These are phyloP conservation scores for Hypholoma fasciculare DNA, from an alignment of 768 basidiomycete species.

Conservation along the genomic window DNA sequence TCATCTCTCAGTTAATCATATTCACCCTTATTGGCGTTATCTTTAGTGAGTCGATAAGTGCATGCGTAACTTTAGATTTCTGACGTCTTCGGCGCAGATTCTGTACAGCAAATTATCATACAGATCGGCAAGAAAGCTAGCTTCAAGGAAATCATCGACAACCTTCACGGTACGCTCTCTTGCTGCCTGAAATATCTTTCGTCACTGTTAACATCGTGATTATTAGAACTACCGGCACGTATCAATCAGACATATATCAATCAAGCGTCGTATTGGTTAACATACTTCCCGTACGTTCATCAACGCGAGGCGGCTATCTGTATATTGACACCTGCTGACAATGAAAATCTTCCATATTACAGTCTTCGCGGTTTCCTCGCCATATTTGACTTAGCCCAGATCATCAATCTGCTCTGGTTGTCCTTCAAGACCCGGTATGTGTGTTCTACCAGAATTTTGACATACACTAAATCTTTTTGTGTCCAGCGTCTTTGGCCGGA, in stretches of 20 bases:
- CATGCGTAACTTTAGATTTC: background rate
- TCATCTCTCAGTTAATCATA: slow-evolving; percentile 91
- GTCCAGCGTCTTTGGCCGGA: slow-evolving; percentile 76
- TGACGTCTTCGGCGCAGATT: slow-evolving; percentile 26
- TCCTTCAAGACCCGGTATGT: slow-evolving; percentile 80
- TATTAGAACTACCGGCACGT: slow-evolving; percentile 59
- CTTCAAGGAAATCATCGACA: slow-evolving; percentile 44
- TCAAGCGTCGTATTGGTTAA: slow-evolving; percentile 91
- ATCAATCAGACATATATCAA: slow-evolving; percentile 91
- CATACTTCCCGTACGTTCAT: slow-evolving; percentile 83
- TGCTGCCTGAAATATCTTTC: background rate
- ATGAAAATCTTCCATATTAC: background rate
- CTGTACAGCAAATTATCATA: slow-evolving; percentile 43
- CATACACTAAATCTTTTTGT: background rate
- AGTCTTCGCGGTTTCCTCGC: slow-evolving; percentile 93
- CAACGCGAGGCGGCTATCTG: background rate
- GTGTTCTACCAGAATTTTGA: slow-evolving; percentile 3
- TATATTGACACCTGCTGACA: background rate
- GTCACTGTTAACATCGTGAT: background rate
- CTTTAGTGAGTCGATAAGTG: slow-evolving; percentile 60
- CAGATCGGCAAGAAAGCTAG: slow-evolving; percentile 45
- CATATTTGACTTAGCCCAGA: slow-evolving; percentile 94
- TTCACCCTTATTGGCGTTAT: slow-evolving; percentile 92
- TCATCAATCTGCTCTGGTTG: slow-evolving; percentile 85
- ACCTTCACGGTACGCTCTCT: slow-evolving; percentile 38